phyloP scores from a whole-genome alignment of 1,139 yeast species.

The Nadsonia commutata region DNA sequence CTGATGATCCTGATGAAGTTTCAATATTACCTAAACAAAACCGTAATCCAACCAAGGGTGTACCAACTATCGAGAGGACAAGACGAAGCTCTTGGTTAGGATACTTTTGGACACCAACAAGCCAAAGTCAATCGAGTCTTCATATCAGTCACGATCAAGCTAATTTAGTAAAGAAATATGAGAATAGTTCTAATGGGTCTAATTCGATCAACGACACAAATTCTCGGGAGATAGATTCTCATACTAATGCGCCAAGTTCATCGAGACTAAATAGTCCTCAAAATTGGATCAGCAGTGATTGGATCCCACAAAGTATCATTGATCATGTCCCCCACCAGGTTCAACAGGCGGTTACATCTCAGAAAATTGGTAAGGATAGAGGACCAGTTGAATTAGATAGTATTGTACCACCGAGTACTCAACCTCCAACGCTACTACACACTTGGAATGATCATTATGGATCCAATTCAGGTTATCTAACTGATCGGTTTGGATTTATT shows the following conservation, averaged over 20 bases:
- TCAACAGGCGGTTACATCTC: background rate
- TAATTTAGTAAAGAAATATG: too few relatives aligned
- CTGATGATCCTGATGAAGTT: background rate
- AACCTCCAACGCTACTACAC: slow-evolving; percentile 24
- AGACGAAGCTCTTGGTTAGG: background rate
- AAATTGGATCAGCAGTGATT: background rate
- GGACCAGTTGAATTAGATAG: slow-evolving; percentile 36
- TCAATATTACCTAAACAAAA: too few relatives aligned
- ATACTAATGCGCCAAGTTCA: too few relatives aligned
- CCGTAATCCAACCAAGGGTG: too few relatives aligned
- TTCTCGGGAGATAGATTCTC: too few relatives aligned
- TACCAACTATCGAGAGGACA: too few relatives aligned
- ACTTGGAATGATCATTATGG: slow-evolving; percentile 18
- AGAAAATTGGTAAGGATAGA: slow-evolving; percentile 6
- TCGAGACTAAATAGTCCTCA: too few relatives aligned
- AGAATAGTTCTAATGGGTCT: too few relatives aligned
- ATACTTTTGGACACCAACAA: background rate
- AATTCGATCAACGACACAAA: too few relatives aligned
- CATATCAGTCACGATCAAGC: too few relatives aligned
- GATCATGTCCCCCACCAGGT: background rate
- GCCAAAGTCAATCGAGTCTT: too few relatives aligned
- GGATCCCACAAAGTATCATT: background rate
- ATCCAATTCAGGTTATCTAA: slow-evolving; percentile 18
- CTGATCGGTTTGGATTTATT: slow-evolving; percentile 41
- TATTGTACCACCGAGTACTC: slow-evolving; percentile 23